Evolutionary conservation across 2,329 filamentous ascomycete species (phyloP), one percentile per base, ranked within the genome.

Genomic region (Colletotrichum salicis): DNA sequence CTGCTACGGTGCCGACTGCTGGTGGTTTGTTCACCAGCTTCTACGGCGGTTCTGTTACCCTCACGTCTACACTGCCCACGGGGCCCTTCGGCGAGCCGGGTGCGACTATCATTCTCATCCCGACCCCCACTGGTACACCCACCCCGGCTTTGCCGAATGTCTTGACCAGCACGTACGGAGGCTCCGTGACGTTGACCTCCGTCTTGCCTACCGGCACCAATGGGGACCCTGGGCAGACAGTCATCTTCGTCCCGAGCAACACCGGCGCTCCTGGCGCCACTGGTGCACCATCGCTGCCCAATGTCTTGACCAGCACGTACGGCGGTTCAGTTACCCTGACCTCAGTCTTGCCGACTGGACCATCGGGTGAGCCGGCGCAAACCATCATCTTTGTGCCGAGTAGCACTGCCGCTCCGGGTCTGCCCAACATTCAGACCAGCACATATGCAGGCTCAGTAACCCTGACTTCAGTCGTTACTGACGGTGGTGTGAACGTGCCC

Each of bases 221-320:
- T 4, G 69, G 69, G 8, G 22, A 41, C 8, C 52, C 64, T 11
- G 58, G 12, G 1, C 37, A 62, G n/a, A 71, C 64, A 0, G 41
- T 67, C 24, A 54, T 67, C 11, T 59, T 60, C 10, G 64, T 67
- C 11, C 64, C 64, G 24, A 60, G 41, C 19, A 24, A 6, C n/a
- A 54, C 64, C 7, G 24, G 22, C 12, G 7, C 58, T 24, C 64
- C 64, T 4, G 52, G 64, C 33, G 7, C 7, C 1, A 56, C 62
- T 10, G 33, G 1, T 27, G 5, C 10, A 3, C 6, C 37, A 2
- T 37, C 8, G 1, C n/a, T 35, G 1, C 56, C 56, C 4, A 59
- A 66, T 19, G 35, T 67, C n/a, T 10, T 70, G 5, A 70, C 67
- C 22, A 70, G 67, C 37, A 61, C 67, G 2, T 70, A 67, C 22